Conservation (phyloP, 2,329 filamentous ascomycete genomes). For the Arthrinium puccinioides region DNA sequence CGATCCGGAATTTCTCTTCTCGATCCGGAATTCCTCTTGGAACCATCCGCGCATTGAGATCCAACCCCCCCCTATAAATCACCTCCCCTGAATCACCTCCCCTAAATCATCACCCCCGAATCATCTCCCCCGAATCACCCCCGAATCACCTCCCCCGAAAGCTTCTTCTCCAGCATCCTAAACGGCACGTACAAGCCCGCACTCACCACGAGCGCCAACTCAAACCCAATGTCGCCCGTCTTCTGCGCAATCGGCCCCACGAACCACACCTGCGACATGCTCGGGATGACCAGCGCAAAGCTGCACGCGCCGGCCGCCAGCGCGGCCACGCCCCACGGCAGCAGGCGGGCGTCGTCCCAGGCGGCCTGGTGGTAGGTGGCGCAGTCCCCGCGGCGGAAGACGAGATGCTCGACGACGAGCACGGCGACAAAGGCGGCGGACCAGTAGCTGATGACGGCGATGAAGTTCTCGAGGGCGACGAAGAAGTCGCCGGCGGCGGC, state of each 20-base stretch:
- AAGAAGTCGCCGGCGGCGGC: constrained; percentile 31
- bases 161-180: constrained; percentile 38
- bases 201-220: constrained; percentile 35
- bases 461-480: constrained; percentile 34
- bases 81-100: too few species aligned
- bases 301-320: constrained; percentile 36
- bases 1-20: too few species aligned
- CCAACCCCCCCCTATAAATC: too few species aligned
- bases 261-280: constrained; percentile 36
- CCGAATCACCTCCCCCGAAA: too few species aligned
- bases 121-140: too few species aligned
- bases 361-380: constrained; percentile 36
- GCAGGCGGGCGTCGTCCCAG: constrained; percentile 37
- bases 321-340: constrained; percentile 41
- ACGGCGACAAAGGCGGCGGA: constrained; percentile 32
- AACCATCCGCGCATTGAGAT: too few species aligned
- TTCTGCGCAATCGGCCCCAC: constrained; percentile 32
- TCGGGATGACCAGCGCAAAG: constrained; percentile 35
- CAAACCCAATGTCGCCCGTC: constrained; percentile 39
- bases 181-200: constrained; percentile 39
- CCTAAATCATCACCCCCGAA: too few species aligned
- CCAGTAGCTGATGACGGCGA: constrained; percentile 39
- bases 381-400: constrained; percentile 38
- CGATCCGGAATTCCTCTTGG: too few species aligned
- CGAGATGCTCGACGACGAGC: constrained; percentile 36